Base-by-base conservation (phyloP, 2,329 filamentous ascomycete species). In the Fusarium sp. region DNA sequence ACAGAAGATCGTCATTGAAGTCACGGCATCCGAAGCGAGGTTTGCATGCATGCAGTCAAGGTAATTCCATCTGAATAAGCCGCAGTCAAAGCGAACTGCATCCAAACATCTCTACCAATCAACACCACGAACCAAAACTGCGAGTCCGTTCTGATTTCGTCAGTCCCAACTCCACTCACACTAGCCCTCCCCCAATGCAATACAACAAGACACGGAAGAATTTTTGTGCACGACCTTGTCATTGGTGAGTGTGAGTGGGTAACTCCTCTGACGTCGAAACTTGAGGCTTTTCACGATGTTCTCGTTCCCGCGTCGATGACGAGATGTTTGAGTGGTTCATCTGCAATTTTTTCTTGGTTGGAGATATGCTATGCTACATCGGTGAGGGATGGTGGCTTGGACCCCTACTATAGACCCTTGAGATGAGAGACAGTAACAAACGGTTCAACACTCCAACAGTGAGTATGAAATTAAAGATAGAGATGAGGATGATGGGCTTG, bases 221-320 rank as follows among this genome's bases (percentile, higher is more conserved):
- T 24, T 58, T 66, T 66, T 64, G 41, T 45, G 44, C 63, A 48
- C 15, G 41, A 10, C 15, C 5, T 28, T 54, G 35, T 10, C 31
- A 52, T 54, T 55, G 51, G 51, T 73, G 69, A 56, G 70, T 73
- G 70, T 73, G 71, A 58, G 71, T 73, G 71, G 71, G 55, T 39
- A 44, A 31, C 1, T 31, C 4, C 66, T 74, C 71, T 74, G 72
- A 74, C 72, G 72, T 74, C 69, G 66, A 41, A 55, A 22, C n/a
- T 47, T 74, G 72, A 74, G 72, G 72, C 51, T 69, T 74, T 74
- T 74, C 45, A 47, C 72, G 72, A 74, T 74, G 70, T 42, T 60
- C 38, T 65, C 18, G 48, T 44, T 44, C 47, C 17, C 48, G 36
- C 33, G 49, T 72, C 60, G 58, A 75, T 75, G 72, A 73, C 69